Percentiles rank a stretch among this genome's conserved stretches.
Evolutionary conservation across 2,329 filamentous ascomycete genomes (phyloP).

Genomic region (Penicillium sp.): DNA sequence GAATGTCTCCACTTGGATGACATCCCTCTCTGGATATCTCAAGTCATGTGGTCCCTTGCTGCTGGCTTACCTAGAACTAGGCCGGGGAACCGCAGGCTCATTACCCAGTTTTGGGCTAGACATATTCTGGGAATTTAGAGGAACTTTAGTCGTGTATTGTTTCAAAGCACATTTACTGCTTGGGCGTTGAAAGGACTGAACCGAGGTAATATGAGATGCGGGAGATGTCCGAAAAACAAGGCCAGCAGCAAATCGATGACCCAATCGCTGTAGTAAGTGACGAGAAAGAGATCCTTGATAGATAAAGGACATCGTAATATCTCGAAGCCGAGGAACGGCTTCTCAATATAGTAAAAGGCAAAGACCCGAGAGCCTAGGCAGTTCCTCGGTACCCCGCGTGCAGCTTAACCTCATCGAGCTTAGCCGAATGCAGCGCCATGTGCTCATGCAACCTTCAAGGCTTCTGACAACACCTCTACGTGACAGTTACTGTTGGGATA

Average conservation of each 20-base stretch:
- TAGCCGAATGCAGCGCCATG: constrained; percentile 21
- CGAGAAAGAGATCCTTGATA: not conserved
- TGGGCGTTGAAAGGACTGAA: not conserved
- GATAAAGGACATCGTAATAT: constrained; percentile 11
- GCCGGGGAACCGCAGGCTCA: constrained; percentile 51
- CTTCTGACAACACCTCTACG: not conserved
- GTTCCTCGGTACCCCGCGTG: constrained; percentile 24
- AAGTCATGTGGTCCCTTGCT: not conserved
- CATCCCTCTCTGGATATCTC: not conserved
- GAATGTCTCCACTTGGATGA: not conserved
- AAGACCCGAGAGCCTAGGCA: constrained; percentile 25
- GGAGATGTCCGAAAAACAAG: not conserved
- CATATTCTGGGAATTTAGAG: constrained; percentile 19
- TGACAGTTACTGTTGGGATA: not conserved
- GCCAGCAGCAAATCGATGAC: not conserved
- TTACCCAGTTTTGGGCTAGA: constrained; percentile 27
- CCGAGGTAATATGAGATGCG: not conserved
- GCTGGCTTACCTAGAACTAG: constrained; percentile 59
- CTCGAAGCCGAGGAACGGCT: not conserved
- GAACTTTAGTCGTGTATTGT: constrained; percentile 13
- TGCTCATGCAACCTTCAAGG: not conserved
- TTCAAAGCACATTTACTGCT: not conserved
- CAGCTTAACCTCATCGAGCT: constrained; percentile 15
- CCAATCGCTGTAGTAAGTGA: constrained; percentile 1
- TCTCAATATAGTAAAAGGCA: constrained; percentile 11